phyloP scores from a whole-genome alignment of 2,329 filamentous ascomycete genomes.

The Cercospora nicotianae region DNA sequence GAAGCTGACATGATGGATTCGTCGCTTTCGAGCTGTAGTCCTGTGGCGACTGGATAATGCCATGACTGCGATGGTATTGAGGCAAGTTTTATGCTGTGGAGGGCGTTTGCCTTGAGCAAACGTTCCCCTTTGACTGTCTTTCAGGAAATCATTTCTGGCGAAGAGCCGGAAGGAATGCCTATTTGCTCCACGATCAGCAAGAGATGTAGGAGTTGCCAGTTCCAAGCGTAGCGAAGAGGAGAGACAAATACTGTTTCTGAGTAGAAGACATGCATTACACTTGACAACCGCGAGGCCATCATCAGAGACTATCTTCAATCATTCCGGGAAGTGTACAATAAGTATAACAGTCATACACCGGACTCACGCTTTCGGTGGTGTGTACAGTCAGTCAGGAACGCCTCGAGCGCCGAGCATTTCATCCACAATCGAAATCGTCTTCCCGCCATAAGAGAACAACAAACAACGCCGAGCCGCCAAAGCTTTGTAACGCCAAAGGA shows the following conservation, averaged over 20 bases:
- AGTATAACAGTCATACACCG: slow-evolving; percentile 9
- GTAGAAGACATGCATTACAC: slow-evolving; percentile 7
- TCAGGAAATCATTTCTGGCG: background rate
- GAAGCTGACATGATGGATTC: background rate
- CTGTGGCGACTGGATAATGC: background rate
- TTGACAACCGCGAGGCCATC: slow-evolving; percentile 1
- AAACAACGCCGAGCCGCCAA: slow-evolving; percentile 12
- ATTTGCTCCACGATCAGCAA: background rate
- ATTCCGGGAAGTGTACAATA: slow-evolving; percentile 17
- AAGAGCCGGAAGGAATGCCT: background rate
- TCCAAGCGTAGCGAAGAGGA: background rate
- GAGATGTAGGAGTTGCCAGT: background rate
- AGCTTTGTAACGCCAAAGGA: slow-evolving; percentile 9
- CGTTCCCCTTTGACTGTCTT: background rate
- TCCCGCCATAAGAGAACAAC: background rate
- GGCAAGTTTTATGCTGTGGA: background rate
- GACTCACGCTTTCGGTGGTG: slow-evolving; percentile 5
- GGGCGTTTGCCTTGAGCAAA: background rate
- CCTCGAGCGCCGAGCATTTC: slow-evolving; percentile 16
- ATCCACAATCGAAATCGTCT: slow-evolving; percentile 8
- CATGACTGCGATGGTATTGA: background rate
- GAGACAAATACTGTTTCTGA: background rate
- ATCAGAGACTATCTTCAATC: slow-evolving; percentile 9
- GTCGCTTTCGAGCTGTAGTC: background rate
- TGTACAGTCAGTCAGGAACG: slow-evolving; percentile 12